phyloP scores from a whole-genome alignment of 2,329 filamentous ascomycete genomes.

The Huntiella abstrusa region DNA sequence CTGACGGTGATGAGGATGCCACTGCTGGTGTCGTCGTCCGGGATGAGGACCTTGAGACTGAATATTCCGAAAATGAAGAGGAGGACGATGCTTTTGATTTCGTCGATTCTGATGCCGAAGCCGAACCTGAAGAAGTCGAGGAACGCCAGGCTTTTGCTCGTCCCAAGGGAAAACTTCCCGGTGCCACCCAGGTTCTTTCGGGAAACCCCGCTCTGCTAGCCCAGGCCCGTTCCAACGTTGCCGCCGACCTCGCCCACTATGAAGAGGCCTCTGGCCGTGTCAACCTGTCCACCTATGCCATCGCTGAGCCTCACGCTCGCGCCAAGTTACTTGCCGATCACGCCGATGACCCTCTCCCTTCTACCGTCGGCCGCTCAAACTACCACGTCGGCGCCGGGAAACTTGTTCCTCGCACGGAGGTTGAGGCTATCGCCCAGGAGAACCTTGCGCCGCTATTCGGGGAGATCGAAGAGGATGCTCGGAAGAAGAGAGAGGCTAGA shows the following conservation, averaged over 20 bases:
- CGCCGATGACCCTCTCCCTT: background rate
- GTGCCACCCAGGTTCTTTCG: no score
- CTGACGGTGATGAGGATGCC: no score
- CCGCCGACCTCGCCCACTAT: slow-evolving; percentile 56
- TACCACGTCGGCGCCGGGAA: slow-evolving; percentile 8
- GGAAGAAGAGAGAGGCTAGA: slow-evolving; percentile 28
- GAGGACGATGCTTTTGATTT: no score
- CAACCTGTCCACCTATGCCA: slow-evolving; percentile 52
- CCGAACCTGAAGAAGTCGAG: background rate
- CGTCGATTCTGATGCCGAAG: slow-evolving; percentile 10
- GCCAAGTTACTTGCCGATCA: slow-evolving; percentile 16
- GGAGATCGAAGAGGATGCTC: slow-evolving; percentile 7
- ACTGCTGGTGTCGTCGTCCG: no score
- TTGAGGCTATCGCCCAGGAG: slow-evolving; percentile 7
- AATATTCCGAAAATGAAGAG: no score
- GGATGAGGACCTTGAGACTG: no score
- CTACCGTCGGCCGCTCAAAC: background rate
- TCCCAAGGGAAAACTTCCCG: no score
- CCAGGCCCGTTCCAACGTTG: slow-evolving; percentile 72
- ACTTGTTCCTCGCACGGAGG: slow-evolving; percentile 1
- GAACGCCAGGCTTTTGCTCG: no score
- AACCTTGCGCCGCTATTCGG: slow-evolving; percentile 27
- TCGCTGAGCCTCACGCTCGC: slow-evolving; percentile 26
- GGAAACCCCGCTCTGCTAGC: slow-evolving; percentile 34
- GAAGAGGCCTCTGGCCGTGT: slow-evolving; percentile 47